Conservation (phyloP, 1,284 basidiomycete species). For the Exobasidium rhododendri region DNA sequence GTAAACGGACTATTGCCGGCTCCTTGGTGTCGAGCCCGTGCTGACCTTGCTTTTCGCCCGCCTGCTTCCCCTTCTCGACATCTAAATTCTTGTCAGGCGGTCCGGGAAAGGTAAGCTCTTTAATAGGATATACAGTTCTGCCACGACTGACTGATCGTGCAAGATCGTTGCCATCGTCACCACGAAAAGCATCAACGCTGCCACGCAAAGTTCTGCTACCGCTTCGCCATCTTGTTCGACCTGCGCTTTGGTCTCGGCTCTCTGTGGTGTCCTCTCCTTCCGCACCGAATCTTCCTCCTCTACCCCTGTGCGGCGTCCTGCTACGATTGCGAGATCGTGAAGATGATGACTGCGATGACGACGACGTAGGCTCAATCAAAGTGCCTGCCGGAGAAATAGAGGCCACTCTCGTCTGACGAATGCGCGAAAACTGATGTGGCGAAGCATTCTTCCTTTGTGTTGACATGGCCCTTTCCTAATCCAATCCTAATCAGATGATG, state of each 20-base stretch:
- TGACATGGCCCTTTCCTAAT: too few species aligned
- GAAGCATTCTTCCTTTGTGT: neutral
- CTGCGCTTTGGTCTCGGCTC: too few species aligned
- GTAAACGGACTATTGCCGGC: neutral
- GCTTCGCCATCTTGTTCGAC: neutral
- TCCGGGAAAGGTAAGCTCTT: too few species aligned
- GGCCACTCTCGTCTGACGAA: slow-evolving; percentile 5
- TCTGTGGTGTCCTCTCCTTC: too few species aligned
- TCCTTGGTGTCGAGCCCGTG: neutral
- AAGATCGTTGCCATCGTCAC: too few species aligned
- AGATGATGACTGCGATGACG: neutral
- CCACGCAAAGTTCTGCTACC: neutral
- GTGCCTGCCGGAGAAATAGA: slow-evolving; percentile 2
- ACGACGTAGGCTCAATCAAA: neutral
- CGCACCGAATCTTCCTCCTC: neutral
- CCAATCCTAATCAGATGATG: too few species aligned
- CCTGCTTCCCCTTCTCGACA: too few species aligned
- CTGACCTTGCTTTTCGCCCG: neutral
- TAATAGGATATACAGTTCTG: too few species aligned
- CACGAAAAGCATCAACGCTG: neutral
- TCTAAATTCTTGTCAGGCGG: too few species aligned
- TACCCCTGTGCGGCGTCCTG: neutral
- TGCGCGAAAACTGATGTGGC: neutral
- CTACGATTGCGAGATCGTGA: neutral
- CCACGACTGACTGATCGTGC: too few species aligned